These are phyloP conservation scores for Thermoascus crustaceus DNA, from an alignment of 2,329 filamentous ascomycete species.

Conservation along the genomic window DNA sequence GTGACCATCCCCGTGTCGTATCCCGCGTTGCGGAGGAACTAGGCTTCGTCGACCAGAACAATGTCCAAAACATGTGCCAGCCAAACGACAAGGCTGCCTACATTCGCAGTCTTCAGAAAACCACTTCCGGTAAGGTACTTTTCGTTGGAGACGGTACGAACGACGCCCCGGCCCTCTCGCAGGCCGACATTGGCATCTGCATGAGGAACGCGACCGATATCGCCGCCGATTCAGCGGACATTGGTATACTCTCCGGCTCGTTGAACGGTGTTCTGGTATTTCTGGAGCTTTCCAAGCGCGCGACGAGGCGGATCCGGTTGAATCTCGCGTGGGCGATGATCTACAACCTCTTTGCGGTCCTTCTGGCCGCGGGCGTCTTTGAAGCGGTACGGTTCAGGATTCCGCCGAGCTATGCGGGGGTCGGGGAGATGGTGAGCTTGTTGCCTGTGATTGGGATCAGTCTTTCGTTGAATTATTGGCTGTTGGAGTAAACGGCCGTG, in stretches of 20 bases:
- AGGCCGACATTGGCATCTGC: slow-evolving; percentile 63
- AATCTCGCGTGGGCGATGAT: slow-evolving; percentile 64
- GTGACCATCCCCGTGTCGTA: background rate
- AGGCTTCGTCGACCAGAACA: background rate
- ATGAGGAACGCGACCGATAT: slow-evolving; percentile 58
- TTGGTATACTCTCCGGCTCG: slow-evolving; percentile 54
- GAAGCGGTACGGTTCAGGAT: slow-evolving; percentile 44
- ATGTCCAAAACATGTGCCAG: slow-evolving; percentile 29
- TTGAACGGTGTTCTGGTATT: slow-evolving; percentile 51
- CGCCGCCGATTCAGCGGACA: slow-evolving; percentile 59
- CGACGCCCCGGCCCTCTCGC: slow-evolving; percentile 63
- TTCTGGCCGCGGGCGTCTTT: slow-evolving; percentile 60
- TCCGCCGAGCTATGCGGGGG: slow-evolving; percentile 55
- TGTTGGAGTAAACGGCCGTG: too few relatives aligned
- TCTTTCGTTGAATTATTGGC: background rate
- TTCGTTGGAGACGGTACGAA: slow-evolving; percentile 76
- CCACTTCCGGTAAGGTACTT: slow-evolving; percentile 41
- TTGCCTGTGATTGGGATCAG: slow-evolving; percentile 53
- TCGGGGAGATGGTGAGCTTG: slow-evolving; percentile 68
- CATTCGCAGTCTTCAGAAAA: slow-evolving; percentile 22
- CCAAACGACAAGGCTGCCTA: slow-evolving; percentile 50
- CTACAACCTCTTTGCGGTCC: slow-evolving; percentile 62
- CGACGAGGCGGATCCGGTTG: slow-evolving; percentile 48
- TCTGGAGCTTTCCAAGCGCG: slow-evolving; percentile 44
- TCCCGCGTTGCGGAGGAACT: background rate